A percentile compares a stretch with the other conserved stretches of the same genome.
Evolutionary conservation across 106 monocot species (phyloP).

Genomic region (Apostasia ramifera): DNA sequence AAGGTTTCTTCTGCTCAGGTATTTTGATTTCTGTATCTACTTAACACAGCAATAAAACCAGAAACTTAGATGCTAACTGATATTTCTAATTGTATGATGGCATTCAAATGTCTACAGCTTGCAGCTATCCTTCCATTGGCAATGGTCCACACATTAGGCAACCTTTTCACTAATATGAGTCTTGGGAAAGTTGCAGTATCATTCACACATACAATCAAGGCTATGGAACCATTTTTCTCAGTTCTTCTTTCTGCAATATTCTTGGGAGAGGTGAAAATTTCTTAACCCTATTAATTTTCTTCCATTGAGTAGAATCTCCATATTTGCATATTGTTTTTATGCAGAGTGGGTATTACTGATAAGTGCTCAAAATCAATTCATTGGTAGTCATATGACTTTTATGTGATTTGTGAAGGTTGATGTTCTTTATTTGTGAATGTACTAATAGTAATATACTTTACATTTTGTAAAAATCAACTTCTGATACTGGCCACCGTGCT

Average conservation of each 20-base stretch:
- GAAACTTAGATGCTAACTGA: neutral
- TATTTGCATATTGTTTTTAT: too few species aligned
- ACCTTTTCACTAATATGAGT: conserved; percentile 82
- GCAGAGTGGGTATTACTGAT: too few species aligned
- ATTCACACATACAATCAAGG: conserved; percentile 80
- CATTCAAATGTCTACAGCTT: conserved; percentile 26
- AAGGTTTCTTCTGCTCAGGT: conserved; percentile 66
- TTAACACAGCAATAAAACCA: neutral
- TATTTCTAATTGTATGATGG: neutral
- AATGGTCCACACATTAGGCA: conserved; percentile 68
- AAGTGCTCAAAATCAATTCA: too few species aligned
- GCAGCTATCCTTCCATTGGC: conserved; percentile 63
- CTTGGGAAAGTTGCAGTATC: conserved; percentile 77
- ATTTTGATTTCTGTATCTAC: neutral
- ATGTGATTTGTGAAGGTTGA: too few species aligned
- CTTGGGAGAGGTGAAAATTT: conserved; percentile 53
- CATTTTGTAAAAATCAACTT: too few species aligned
- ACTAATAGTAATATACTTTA: too few species aligned
- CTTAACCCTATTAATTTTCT: neutral
- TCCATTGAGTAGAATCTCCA: too few species aligned
- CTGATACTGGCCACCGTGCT: too few species aligned
- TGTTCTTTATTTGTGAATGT: too few species aligned
- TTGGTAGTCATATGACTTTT: too few species aligned
- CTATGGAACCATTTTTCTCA: conserved; percentile 79
- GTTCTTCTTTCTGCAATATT: conserved; percentile 70